Evolutionary conservation across 257 asterid genomes (phyloP), one percentile per base, ranked within the genome.

Genomic region (Ophiorrhiza pumila): DNA sequence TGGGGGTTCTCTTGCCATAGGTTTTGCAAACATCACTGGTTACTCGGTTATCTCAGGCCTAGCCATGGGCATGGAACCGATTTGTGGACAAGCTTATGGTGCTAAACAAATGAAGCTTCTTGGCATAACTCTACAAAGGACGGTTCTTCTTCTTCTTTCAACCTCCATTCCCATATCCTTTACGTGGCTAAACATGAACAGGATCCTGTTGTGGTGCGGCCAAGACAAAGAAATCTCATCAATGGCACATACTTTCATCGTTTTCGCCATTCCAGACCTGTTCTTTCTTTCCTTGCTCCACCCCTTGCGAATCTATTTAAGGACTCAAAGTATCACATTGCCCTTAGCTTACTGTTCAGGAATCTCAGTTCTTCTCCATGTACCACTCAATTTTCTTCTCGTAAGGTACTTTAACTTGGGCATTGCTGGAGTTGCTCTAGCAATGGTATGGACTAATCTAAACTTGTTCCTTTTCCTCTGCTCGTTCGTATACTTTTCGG

Each of bases 61-160:
- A 9, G 97, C 99, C 34, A 90, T 94, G 99, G 99, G 99, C 4
- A 94, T 94, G 99, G 99, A 94, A 80, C 97, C 99, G 41, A 90
- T 94, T 14, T 91, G 97, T 71, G 97, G 99, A 12, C 99, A 94
- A 67, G 97, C 99, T 7, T 91, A 83, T 71, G 99, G 99, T 3
- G 96, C 97, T 14, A 91, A 87, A 47, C 91, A 90, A 72, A 91
- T 90, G 97, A 94, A 90, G 64, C 91, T 91, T 50, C 81, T 94
- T 1, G 99, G 99, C 18, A 83, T 90, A 4, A 87, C 97, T 27
- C 83, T 94, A n/a, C 99, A 94, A 34, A 85, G 97, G 62, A 94
- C 97, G 0, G 80, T 91, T 29, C 79, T 94, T 25, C 97, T 94
- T 25, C 96, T 94, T 7, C 85, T 91, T 4, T 81, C 99, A 10